Evolutionary conservation across 75 land plant genomes (phyloP).

Genomic region (Pinus tabuliformis): DNA sequence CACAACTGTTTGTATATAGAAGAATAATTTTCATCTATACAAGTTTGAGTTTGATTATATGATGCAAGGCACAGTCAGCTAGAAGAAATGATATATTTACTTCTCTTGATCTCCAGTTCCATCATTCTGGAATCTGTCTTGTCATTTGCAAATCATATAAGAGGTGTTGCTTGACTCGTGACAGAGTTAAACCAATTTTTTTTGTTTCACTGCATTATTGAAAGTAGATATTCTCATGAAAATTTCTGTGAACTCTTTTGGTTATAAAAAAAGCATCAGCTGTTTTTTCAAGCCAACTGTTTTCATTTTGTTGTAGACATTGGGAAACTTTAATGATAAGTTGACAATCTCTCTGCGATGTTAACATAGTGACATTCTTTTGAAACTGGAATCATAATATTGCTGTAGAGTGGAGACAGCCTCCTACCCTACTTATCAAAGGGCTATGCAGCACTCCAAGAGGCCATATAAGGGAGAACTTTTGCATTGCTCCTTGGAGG

Average conservation of each 20-base stretch:
- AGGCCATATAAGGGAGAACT: not conserved
- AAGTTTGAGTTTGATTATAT: not conserved
- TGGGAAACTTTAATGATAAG: too few species aligned
- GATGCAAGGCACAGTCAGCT: too few species aligned
- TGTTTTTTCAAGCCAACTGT: not conserved
- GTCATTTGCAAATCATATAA: not conserved
- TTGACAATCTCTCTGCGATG: not conserved
- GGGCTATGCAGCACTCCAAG: not conserved
- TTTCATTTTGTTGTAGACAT: not conserved
- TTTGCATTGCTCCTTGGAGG: not conserved
- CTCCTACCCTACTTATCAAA: not conserved
- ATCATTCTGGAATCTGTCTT: not conserved
- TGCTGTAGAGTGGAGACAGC: not conserved
- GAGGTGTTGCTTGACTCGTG: not conserved
- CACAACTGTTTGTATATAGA: not conserved
- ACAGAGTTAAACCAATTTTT: not conserved
- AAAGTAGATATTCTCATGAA: too few species aligned
- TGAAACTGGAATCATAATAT: not conserved
- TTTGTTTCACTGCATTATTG: too few species aligned
- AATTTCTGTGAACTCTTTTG: too few species aligned
- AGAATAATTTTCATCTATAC: not conserved
- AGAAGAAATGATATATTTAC: not conserved
- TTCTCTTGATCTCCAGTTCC: not conserved
- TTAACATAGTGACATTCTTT: not conserved
- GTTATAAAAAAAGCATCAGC: not conserved